A percentile compares a stretch with the other conserved stretches of the same genome.
phyloP scores from a whole-genome alignment of 2,329 filamentous ascomycete genomes.

The Beauveria varroae region DNA sequence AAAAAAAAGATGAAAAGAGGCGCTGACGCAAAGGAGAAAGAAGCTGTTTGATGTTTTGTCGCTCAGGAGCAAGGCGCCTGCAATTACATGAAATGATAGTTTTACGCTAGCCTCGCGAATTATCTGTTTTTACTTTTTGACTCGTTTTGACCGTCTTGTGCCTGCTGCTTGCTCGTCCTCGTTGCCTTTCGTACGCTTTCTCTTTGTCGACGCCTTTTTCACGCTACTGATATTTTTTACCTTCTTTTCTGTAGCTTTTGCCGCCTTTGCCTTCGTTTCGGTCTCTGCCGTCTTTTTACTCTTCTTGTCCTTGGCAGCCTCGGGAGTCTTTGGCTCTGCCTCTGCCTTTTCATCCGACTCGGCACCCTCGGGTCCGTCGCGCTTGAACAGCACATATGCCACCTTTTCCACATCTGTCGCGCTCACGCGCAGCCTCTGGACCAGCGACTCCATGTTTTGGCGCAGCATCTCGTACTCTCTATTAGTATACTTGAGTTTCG shows the following conservation, averaged over 20 bases:
- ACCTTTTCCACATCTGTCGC: constrained; percentile 63
- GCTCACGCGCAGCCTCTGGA: constrained; percentile 45
- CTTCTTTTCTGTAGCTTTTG: neutral
- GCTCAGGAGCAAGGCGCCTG: neutral
- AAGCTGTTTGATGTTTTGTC: neutral
- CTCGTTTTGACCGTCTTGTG: constrained; percentile 5
- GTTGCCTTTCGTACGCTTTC: neutral
- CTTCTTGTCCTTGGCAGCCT: neutral
- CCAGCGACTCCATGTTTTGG: constrained; percentile 25
- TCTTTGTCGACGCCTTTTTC: neutral
- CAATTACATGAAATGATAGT: neutral
- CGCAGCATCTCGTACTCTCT: constrained; percentile 60
- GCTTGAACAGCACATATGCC: constrained; percentile 59
- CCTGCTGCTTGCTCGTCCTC: neutral
- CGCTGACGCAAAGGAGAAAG: neutral
- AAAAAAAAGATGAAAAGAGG: neutral
- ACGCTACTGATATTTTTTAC: neutral
- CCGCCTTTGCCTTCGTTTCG: neutral
- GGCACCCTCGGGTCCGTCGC: constrained; percentile 12
- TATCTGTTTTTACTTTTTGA: constrained; percentile 1
- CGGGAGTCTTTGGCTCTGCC: neutral
- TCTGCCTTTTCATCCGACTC: constrained; percentile 1
- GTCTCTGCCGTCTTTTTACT: constrained; percentile 4
- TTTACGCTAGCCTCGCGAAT: constrained; percentile 3
- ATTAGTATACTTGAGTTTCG: constrained; percentile 54